Base-by-base conservation (phyloP, 768 basidiomycete genomes). In the Pulveroboletus ravenelii region DNA sequence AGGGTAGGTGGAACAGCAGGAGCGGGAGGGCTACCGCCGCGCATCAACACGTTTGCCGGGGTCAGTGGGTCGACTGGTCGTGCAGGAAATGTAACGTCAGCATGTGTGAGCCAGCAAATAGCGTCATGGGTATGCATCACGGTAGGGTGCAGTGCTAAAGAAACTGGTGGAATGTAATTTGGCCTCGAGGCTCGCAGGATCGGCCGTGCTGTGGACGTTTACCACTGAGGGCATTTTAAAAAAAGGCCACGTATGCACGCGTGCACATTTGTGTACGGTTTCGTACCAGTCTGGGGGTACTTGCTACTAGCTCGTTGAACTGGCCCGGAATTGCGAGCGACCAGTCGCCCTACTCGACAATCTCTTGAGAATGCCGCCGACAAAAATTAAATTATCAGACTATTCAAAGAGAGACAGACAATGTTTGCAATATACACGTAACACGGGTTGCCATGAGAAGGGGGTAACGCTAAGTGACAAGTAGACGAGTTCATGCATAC, bases 121-220 rank as follows among this genome's bases (percentile, higher is more conserved):
- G 23, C 27, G 20, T 45, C 17, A 6, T 38, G 45, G 17, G 14
- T 29, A 43, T 17, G 43, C 29, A 30, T 37, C 31, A 31, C 14
- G 20, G 29, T 25, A 20, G 20, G 41, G 25, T 46, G 51, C 46
- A 40, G 43, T 30, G 52, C 50, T 8, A 42, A 38, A 47, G 51
- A 81, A 81, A 58, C 78, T 74, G 27, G 74, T 65, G 55, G 72
- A 78, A 41, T 37, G 23, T 20, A 44, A 13, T 9, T 48, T 37
- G 15, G 32, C 36, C 36, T 42, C 34, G 45, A 53, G 51, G 34
- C 44, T 35, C 40, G 20, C 20, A 23, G 4, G 20, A 23, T 23
- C 4, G 20, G 34, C 49, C 6, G 5, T 27, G 25, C 25, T 6
- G 6, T 27, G 25, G 25, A 27, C 25, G 25, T 27, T 27, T 27